Evolutionary conservation across 2,329 filamentous ascomycete genomes (phyloP).

Genomic region (Penicillium sp.): DNA sequence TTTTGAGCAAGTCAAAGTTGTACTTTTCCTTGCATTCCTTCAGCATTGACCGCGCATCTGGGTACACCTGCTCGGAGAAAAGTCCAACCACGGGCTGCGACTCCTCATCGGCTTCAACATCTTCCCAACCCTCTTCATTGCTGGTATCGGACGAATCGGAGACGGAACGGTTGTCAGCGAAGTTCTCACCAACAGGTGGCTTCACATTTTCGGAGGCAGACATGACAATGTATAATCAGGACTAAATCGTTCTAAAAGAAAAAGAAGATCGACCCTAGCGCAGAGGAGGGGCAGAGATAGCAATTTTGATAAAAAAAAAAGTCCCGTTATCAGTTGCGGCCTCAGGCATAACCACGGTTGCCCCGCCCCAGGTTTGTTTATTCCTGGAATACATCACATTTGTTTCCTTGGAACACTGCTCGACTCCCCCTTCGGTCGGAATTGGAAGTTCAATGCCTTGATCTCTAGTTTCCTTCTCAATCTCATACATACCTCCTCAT

Average conservation of each 20-base stretch:
- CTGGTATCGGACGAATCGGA: constrained; percentile 50
- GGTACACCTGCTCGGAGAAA: constrained; percentile 67
- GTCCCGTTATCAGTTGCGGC: constrained; percentile 22
- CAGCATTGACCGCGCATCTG: constrained; percentile 66
- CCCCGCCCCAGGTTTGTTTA: constrained; percentile 29
- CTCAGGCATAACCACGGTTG: constrained; percentile 24
- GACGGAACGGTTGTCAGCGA: constrained; percentile 27
- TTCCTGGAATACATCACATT: constrained; percentile 20
- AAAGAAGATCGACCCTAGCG: background rate
- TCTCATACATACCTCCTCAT: constrained; percentile 12
- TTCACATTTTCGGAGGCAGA: constrained; percentile 29
- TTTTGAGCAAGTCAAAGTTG: constrained; percentile 65
- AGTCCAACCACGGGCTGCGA: constrained; percentile 67
- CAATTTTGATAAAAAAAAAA: constrained; percentile 25
- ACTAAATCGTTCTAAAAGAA: background rate
- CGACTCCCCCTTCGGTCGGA: background rate
- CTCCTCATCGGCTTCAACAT: constrained; percentile 64
- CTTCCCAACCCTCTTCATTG: constrained; percentile 58
- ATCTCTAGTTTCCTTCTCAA: constrained; percentile 13
- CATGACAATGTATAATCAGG: constrained; percentile 21
- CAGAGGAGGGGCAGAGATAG: constrained; percentile 24
- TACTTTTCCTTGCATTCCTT: constrained; percentile 66
- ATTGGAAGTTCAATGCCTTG: constrained; percentile 2
- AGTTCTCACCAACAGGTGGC: constrained; percentile 23
- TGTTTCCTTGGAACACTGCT: constrained; percentile 1